Conservation (phyloP, 352 stramenopile species). For the Phytophthora capsici region DNA sequence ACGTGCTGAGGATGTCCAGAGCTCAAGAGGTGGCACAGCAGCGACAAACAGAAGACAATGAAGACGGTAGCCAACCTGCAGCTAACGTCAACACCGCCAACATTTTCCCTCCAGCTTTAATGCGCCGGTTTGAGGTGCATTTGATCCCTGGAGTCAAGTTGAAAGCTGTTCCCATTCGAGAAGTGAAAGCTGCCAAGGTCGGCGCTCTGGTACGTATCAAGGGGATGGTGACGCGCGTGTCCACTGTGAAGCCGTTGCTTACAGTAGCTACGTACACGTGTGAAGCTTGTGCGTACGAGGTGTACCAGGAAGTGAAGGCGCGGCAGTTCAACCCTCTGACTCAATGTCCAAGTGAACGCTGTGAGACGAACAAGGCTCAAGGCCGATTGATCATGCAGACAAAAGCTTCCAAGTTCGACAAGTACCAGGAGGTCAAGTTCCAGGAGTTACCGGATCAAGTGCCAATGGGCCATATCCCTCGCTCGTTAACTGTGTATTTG, state of each 20-base stretch:
- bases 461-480: slow-evolving; percentile 98
- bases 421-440: slow-evolving; percentile 99
- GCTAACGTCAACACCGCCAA: slow-evolving; percentile 47
- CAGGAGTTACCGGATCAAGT: slow-evolving; percentile 95
- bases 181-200: slow-evolving; percentile 95
- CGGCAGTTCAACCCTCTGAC: slow-evolving; percentile 95
- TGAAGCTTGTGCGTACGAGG: slow-evolving; percentile 95
- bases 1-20: slow-evolving; percentile 81
- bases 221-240: slow-evolving; percentile 98
- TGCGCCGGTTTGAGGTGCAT: slow-evolving; percentile 90
- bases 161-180: slow-evolving; percentile 91
- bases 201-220: slow-evolving; percentile 96
- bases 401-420: slow-evolving; percentile 98
- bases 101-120: slow-evolving; percentile 93
- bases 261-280: slow-evolving; percentile 98
- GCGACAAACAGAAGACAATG: slow-evolving; percentile 38
- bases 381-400: slow-evolving; percentile 95
- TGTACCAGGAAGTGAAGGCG: slow-evolving; percentile 96
- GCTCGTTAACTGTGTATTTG: slow-evolving; percentile 92
- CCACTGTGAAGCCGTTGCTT: slow-evolving; percentile 97
- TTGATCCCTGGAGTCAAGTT: slow-evolving; percentile 84
- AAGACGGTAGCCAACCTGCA: slow-evolving; percentile 33
- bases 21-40: slow-evolving; percentile 74
- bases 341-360: slow-evolving; percentile 91
- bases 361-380: slow-evolving; percentile 79